These are phyloP conservation scores for Vavraia culicis DNA, from an alignment of 371 early-diverging fungal genomes.

Conservation along the genomic window DNA sequence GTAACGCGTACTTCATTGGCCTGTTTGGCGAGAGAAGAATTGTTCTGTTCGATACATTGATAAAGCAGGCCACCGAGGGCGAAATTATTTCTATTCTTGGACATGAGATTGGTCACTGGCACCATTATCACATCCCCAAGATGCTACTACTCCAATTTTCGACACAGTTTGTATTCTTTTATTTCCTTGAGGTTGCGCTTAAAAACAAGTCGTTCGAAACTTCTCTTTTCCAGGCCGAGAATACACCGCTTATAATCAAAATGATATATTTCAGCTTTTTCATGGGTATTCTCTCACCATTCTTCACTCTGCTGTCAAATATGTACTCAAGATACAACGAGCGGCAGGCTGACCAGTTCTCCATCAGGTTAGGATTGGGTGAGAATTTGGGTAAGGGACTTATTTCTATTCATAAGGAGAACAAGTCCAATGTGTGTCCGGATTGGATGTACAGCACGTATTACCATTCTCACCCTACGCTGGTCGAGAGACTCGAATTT, in stretches of 20 bases:
- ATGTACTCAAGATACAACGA: conserved; percentile 62
- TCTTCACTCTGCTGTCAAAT: conserved; percentile 46
- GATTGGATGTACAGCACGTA: conserved; percentile 70
- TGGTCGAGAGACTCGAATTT: conserved; percentile 62
- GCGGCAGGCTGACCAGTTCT: conserved; percentile 78
- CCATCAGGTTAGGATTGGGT: conserved; percentile 51
- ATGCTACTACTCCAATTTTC: conserved; percentile 51
- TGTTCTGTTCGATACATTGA: conserved; percentile 75
- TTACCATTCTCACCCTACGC: conserved; percentile 71
- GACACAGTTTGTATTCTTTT: conserved; percentile 16
- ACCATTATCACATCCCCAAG: conserved; percentile 57
- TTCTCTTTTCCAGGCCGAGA: background rate
- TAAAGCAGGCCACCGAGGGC: conserved; percentile 53
- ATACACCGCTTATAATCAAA: conserved; percentile 18
- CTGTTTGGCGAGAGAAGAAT: conserved; percentile 74
- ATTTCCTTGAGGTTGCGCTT: conserved; percentile 2
- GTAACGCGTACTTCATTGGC: conserved; percentile 70
- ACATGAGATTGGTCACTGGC: conserved; percentile 92
- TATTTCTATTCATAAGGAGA: conserved; percentile 68
- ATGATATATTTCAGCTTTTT: conserved; percentile 10
- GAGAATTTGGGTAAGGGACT: conserved; percentile 54
- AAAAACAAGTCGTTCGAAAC: conserved; percentile 5
- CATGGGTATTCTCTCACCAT: background rate
- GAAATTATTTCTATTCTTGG: conserved; percentile 63
- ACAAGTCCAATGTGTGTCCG: conserved; percentile 61